Evolutionary conservation across 2,329 filamentous ascomycete genomes (phyloP).

Genomic region (Magnaporthales sp.): DNA sequence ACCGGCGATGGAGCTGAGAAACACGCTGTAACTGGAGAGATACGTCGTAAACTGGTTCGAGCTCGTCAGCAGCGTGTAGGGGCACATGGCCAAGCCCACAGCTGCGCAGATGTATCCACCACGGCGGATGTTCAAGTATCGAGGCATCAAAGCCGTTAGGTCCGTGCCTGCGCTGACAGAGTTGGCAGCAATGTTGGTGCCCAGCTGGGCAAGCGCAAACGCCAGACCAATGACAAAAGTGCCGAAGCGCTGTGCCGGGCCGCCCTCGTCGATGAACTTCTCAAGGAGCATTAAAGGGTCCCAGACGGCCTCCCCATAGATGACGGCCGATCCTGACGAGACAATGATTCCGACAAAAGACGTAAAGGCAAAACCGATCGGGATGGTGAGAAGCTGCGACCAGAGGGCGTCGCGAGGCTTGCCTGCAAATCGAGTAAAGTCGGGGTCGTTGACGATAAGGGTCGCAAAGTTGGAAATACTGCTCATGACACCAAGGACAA

Average conservation of each 20-base stretch:
- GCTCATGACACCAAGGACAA: conserved; percentile 80
- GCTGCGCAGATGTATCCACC: conserved; percentile 79
- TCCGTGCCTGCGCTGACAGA: conserved; percentile 77
- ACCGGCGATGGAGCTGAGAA: conserved; percentile 89
- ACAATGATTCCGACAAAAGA: conserved; percentile 79
- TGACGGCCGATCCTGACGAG: conserved; percentile 61
- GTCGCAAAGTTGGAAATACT: conserved; percentile 88
- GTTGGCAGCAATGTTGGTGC: conserved; percentile 83
- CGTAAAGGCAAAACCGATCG: conserved; percentile 64
- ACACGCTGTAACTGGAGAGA: conserved; percentile 84
- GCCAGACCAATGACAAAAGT: conserved; percentile 65
- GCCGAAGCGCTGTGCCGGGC: conserved; percentile 60
- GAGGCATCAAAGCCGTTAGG: conserved; percentile 70
- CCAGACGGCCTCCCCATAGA: conserved; percentile 63
- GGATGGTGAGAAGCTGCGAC: conserved; percentile 71
- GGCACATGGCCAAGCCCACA: conserved; percentile 78
- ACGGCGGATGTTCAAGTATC: conserved; percentile 76
- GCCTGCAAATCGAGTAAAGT: conserved; percentile 75
- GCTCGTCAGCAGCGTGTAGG: conserved; percentile 67
- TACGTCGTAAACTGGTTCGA: conserved; percentile 87
- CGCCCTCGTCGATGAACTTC: conserved; percentile 59
- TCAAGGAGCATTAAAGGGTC: conserved; percentile 61
- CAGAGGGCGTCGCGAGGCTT: conserved; percentile 70
- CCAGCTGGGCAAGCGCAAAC: conserved; percentile 72
- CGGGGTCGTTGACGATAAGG: conserved; percentile 73